Evolutionary conservation across 495 filamentous ascomycete species (phyloP).

Genomic region (Poronia punctata): DNA sequence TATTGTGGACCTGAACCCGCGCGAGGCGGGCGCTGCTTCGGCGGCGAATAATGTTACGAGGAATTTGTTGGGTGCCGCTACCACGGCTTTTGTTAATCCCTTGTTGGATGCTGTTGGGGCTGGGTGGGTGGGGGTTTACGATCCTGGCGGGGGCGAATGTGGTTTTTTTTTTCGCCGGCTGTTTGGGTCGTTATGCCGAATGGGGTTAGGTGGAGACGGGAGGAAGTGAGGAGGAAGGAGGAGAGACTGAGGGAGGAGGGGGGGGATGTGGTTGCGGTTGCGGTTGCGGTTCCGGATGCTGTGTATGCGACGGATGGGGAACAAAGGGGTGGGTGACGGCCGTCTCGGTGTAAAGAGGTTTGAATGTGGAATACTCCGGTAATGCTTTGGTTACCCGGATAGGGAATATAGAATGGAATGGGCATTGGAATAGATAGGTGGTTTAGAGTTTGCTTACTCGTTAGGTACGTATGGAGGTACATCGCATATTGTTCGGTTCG

Average conservation of each 20-base stretch:
- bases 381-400: too few relatives aligned
- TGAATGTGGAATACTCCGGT: too few relatives aligned
- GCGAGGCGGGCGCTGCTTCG: constrained; percentile 54
- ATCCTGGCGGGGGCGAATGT: constrained; percentile 53
- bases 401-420: too few relatives aligned
- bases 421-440: too few relatives aligned
- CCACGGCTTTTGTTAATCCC: constrained; percentile 56
- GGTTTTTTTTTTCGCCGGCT: constrained; percentile 43
- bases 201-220: constrained; percentile 33
- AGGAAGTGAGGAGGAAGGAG: constrained; percentile 14
- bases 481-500: too few relatives aligned
- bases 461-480: too few relatives aligned
- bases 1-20: constrained; percentile 60
- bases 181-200: constrained; percentile 36
- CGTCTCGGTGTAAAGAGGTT: too few relatives aligned
- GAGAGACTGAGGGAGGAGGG: neutral
- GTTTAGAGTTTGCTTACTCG: too few relatives aligned
- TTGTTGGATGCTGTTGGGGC: constrained; percentile 59
- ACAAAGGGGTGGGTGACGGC: too few relatives aligned
- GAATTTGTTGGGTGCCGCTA: constrained; percentile 61
- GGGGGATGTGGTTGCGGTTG: too few relatives aligned
- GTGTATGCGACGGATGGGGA: too few relatives aligned
- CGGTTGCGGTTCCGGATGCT: too few relatives aligned
- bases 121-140: constrained; percentile 67
- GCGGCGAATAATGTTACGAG: constrained; percentile 66